These are phyloP conservation scores for Hypoxylon sp. DNA, from an alignment of 2,329 filamentous ascomycete genomes.

Conservation along the genomic window DNA sequence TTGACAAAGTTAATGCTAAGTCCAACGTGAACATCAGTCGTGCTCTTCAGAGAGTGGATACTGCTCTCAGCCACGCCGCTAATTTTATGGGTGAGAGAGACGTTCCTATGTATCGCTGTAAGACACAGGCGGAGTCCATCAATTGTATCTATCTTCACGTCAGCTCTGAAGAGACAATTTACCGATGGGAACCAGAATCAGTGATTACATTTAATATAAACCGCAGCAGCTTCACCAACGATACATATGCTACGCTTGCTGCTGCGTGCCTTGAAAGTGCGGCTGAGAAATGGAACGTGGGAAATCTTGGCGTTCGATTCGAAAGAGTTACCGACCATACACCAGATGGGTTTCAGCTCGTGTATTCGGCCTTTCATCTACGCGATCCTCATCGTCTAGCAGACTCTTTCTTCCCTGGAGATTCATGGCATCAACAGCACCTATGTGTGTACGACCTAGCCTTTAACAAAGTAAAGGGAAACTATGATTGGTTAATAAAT, in stretches of 20 bases:
- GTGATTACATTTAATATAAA: constrained; percentile 17
- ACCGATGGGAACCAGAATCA: constrained; percentile 12
- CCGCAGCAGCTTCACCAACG: constrained; percentile 1
- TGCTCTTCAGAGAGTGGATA: not conserved
- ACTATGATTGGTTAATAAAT: constrained; percentile 6
- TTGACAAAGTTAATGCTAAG: not conserved
- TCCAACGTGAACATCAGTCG: not conserved
- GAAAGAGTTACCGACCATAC: constrained; percentile 14
- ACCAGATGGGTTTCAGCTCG: constrained; percentile 20
- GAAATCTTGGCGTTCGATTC: constrained; percentile 1
- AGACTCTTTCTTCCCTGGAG: constrained; percentile 5
- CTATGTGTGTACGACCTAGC: not conserved
- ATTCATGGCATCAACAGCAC: not conserved
- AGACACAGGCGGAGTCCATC: not conserved
- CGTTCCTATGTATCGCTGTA: not conserved
- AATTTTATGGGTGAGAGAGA: not conserved
- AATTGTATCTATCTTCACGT: constrained; percentile 10
- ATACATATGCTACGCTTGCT: not conserved
- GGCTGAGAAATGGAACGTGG: constrained; percentile 12
- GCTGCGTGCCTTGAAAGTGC: constrained; percentile 2
- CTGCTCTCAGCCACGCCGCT: not conserved
- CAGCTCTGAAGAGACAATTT: not conserved
- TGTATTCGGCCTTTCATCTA: not conserved
- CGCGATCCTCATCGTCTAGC: constrained; percentile 1
- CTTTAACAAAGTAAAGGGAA: not conserved